phyloP scores from a whole-genome alignment of 108 stramenopile species.

The Stephanodiscus triporus region DNA sequence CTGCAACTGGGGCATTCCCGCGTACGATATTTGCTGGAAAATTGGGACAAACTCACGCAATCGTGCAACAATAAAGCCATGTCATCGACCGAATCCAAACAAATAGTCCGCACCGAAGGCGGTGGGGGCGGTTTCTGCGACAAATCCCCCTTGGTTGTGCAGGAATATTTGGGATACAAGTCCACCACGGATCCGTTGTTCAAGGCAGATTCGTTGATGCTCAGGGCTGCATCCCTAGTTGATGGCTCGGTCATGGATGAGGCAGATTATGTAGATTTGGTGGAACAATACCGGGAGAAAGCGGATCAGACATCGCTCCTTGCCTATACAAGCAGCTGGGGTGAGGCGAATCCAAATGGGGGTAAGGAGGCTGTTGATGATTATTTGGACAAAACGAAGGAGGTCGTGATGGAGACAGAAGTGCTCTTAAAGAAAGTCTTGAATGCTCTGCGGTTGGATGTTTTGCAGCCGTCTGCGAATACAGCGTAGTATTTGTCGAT shows the following conservation, averaged over 20 bases:
- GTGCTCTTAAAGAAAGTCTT: slow-evolving; percentile 58
- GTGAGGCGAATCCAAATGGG: slow-evolving; percentile 77
- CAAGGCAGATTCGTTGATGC: slow-evolving; percentile 74
- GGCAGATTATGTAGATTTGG: slow-evolving; percentile 67
- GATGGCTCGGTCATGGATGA: slow-evolving; percentile 64
- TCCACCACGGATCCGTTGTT: slow-evolving; percentile 72
- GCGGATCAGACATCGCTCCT: slow-evolving; percentile 68
- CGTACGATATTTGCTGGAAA: slow-evolving; percentile 61
- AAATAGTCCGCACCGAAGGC: slow-evolving; percentile 77
- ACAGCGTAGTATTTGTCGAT: slow-evolving; percentile 16
- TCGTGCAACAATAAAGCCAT: slow-evolving; percentile 65
- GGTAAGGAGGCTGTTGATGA: slow-evolving; percentile 81
- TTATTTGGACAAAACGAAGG: slow-evolving; percentile 73
- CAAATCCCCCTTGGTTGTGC: slow-evolving; percentile 67
- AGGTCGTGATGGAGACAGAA: slow-evolving; percentile 67
- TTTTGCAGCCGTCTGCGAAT: slow-evolving; percentile 57
- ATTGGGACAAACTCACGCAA: slow-evolving; percentile 72
- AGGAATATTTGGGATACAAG: slow-evolving; percentile 58
- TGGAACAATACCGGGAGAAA: slow-evolving; percentile 75
- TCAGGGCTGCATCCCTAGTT: slow-evolving; percentile 62
- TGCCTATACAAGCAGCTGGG: slow-evolving; percentile 65
- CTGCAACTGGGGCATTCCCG: slow-evolving; percentile 72
- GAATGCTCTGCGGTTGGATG: slow-evolving; percentile 63
- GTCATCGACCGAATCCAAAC: slow-evolving; percentile 60
- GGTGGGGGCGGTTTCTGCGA: slow-evolving; percentile 73